Base-by-base conservation (phyloP, 2,329 filamentous ascomycete genomes). In the Rasamsonia emersonii region DNA sequence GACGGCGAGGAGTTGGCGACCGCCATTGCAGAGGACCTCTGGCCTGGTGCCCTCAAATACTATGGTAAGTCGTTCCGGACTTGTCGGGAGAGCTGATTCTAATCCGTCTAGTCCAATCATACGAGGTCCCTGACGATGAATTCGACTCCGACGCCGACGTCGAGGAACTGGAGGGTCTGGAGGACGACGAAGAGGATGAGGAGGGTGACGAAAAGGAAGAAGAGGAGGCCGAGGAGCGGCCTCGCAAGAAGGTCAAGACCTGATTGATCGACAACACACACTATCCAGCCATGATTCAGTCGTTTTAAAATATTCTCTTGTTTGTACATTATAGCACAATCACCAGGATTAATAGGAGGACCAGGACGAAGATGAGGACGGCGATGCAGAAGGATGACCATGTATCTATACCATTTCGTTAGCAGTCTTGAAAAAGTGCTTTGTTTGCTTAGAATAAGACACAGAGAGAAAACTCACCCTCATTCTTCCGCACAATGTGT, bases 301-400 rank as follows among this genome's bases (percentile, higher is more conserved):
- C 31, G 15, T 18, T 33, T 28, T 18, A 20, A 36, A 32, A 26
- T 23, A 25, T 29, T 42, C 40, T 42, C 35, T 38, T 30, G 35
- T 32, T 46, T 40, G 39, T 49, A 46, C 44, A 47, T 76, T 65
- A 78, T 42, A 79, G 59, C n/a, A 72, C 62, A 42, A 79, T 64
- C 16, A 96, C 66, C 46, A 98, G 64, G 41, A 96, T 74, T 50
- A 98, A 68, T 48, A 98, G 63, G 17, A 98, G 63, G 37, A 96
- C 85, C 44, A 96, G 68, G 21, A 93, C 83, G 41, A 91, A 76
- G 39, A 96, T 94, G 47, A 96, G 70, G 13, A 93, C 65, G 4
- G 70, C 84, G 47, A 98, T 94, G 59, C 88, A 96, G 64, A 86
- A 95, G 57, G 86, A 86, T 46, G 86, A 94, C 65, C 70, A 71